Conservation (phyloP, 768 basidiomycete genomes). For the Rhodocollybia butyracea region DNA sequence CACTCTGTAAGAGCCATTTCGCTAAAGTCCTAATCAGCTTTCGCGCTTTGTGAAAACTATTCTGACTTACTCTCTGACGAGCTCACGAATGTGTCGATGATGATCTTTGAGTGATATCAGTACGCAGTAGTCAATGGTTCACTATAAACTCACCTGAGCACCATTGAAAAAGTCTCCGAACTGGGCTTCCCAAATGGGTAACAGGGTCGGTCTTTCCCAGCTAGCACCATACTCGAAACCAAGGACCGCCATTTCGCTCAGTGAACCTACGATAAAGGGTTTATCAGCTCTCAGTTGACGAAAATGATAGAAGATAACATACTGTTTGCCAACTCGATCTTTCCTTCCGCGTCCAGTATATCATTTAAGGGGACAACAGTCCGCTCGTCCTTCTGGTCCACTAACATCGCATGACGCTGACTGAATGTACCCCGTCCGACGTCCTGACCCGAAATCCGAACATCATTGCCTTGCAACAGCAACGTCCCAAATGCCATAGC, state of each 20-base stretch:
- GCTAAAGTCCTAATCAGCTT: too few relatives aligned
- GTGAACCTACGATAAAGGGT: conserved; percentile 53
- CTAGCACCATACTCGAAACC: conserved; percentile 92
- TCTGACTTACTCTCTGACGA: conserved; percentile 76
- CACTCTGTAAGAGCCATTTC: conserved; percentile 93
- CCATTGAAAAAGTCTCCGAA: conserved; percentile 96
- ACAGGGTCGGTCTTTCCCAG: conserved; percentile 79
- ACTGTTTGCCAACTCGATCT: conserved; percentile 88
- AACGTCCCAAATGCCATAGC: conserved; percentile 87
- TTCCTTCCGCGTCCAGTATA: conserved; percentile 54
- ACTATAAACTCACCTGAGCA: conserved; percentile 48
- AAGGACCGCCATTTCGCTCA: conserved; percentile 88
- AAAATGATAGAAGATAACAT: conserved; percentile 15
- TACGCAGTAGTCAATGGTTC: not conserved
- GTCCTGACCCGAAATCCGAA: conserved; percentile 92
- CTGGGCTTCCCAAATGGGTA: conserved; percentile 93
- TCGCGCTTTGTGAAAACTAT: too few relatives aligned
- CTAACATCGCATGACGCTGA: conserved; percentile 88
- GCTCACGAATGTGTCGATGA: conserved; percentile 86
- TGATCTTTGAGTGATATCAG: conserved; percentile 42
- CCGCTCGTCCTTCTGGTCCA: conserved; percentile 80
- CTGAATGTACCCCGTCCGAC: conserved; percentile 90
- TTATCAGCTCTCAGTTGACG: not conserved
- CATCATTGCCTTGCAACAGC: conserved; percentile 76
- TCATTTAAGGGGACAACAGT: conserved; percentile 83